Percentiles rank a stretch among this genome's conserved stretches.
phyloP scores from a whole-genome alignment of 495 filamentous ascomycete genomes.

The Lasiosphaeriaceae sp. region DNA sequence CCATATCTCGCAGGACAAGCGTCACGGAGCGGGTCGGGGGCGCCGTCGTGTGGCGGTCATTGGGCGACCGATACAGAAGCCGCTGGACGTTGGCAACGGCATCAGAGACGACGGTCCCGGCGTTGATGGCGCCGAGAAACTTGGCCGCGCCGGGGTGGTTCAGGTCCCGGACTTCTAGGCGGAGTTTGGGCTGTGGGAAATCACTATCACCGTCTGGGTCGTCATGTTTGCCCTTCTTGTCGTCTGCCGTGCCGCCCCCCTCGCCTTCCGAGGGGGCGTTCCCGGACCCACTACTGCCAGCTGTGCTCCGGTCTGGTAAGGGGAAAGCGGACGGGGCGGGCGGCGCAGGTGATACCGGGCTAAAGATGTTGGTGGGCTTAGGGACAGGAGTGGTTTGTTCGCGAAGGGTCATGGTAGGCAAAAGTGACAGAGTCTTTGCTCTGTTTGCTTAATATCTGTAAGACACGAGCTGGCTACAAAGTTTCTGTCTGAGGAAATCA shows the following conservation, averaged over 20 bases:
- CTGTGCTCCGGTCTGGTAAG: slow-evolving; percentile 4
- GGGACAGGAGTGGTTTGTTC: slow-evolving; percentile 9
- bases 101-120: slow-evolving; percentile 52
- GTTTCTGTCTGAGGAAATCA: no score
- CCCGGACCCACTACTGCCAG: neutral
- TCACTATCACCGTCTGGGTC: slow-evolving; percentile 1
- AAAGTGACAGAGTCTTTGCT: no score
- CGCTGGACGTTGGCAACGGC: slow-evolving; percentile 63
- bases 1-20: slow-evolving; percentile 73
- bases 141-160: slow-evolving; percentile 54
- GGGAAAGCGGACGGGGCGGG: slow-evolving; percentile 10
- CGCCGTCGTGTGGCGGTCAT: slow-evolving; percentile 33
- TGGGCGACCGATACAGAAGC: slow-evolving; percentile 54
- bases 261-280: neutral
- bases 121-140: slow-evolving; percentile 61
- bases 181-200: slow-evolving; percentile 58
- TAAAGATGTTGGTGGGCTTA: slow-evolving; percentile 6
- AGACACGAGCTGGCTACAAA: no score
- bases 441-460: no score
- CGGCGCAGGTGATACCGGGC: neutral
- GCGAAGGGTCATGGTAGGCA: slow-evolving; percentile 10
- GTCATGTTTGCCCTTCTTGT: neutral
- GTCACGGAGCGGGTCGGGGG: slow-evolving; percentile 72
- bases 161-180: slow-evolving; percentile 68
- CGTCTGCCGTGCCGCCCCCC: neutral